These are phyloP conservation scores for Cercospora berteroae DNA, from an alignment of 2,329 filamentous ascomycete genomes.

Conservation along the genomic window DNA sequence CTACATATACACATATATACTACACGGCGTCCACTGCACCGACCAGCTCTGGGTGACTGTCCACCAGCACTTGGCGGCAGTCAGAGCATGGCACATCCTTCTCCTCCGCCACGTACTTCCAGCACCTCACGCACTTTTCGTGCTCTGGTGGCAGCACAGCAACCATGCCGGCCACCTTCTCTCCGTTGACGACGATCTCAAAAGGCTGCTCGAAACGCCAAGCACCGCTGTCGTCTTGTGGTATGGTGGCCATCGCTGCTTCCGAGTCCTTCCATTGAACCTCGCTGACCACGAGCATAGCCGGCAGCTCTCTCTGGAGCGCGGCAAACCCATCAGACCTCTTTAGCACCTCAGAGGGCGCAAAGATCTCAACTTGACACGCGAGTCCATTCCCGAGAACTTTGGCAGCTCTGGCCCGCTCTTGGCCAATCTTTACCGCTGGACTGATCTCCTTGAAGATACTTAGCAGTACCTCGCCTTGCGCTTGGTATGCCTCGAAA, in stretches of 20 bases:
- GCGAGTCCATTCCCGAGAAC: slow-evolving; percentile 78
- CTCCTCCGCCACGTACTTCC: slow-evolving; percentile 74
- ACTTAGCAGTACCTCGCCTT: slow-evolving; percentile 50
- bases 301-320: slow-evolving; percentile 38
- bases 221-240: slow-evolving; percentile 29
- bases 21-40: not conserved
- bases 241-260: slow-evolving; percentile 13
- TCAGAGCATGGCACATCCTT: slow-evolving; percentile 65
- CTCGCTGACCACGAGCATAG: slow-evolving; percentile 46
- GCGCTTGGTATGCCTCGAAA: slow-evolving; percentile 10
- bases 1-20: not conserved
- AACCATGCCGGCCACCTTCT: slow-evolving; percentile 26
- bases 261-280: slow-evolving; percentile 29
- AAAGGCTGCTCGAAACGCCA: slow-evolving; percentile 48
- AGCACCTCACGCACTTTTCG: slow-evolving; percentile 82
- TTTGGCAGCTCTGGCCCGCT: slow-evolving; percentile 69
- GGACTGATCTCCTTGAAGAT: slow-evolving; percentile 53
- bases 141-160: slow-evolving; percentile 46
- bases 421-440: slow-evolving; percentile 72
- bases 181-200: slow-evolving; percentile 33
- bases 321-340: slow-evolving; percentile 7
- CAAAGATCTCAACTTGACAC: slow-evolving; percentile 61
- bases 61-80: slow-evolving; percentile 65
- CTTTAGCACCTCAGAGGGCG: slow-evolving; percentile 20
- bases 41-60: slow-evolving; percentile 16